A percentile compares a stretch with the other conserved stretches of the same genome.
Evolutionary conservation across 169 alveolate genomes (phyloP).

Genomic region (Plasmodium falciparum): DNA sequence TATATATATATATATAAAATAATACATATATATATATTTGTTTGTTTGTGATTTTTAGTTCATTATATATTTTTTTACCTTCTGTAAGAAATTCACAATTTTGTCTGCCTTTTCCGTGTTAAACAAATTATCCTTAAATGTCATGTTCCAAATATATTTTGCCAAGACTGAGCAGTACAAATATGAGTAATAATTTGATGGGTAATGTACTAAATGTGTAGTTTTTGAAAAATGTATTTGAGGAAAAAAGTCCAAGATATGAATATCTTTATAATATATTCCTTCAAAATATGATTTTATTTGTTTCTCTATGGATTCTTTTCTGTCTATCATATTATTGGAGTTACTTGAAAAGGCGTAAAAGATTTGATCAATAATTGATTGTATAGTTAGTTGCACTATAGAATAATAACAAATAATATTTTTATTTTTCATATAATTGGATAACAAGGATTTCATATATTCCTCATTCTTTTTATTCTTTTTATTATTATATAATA

Average conservation of each 20-base stretch:
- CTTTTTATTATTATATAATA: slow-evolving; percentile 3
- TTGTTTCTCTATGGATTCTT: slow-evolving; percentile 44
- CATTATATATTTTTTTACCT: slow-evolving; percentile 10
- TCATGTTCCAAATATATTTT: slow-evolving; percentile 66
- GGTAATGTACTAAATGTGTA: slow-evolving; percentile 85
- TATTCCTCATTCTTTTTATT: neutral
- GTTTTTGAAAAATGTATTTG: slow-evolving; percentile 81
- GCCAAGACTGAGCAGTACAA: slow-evolving; percentile 77
- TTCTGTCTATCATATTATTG: slow-evolving; percentile 27
- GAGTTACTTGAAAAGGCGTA: slow-evolving; percentile 42
- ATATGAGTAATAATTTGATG: slow-evolving; percentile 84
- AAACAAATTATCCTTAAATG: slow-evolving; percentile 19
- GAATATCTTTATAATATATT: slow-evolving; percentile 48
- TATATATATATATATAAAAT: neutral
- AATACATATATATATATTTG: neutral
- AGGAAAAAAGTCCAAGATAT: slow-evolving; percentile 71
- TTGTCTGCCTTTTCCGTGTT: slow-evolving; percentile 10
- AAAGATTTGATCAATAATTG: slow-evolving; percentile 75
- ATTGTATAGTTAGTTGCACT: slow-evolving; percentile 59
- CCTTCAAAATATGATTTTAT: slow-evolving; percentile 61
- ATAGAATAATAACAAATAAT: slow-evolving; percentile 63
- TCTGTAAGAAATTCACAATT: slow-evolving; percentile 42
- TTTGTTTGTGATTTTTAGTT: neutral
- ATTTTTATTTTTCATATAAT: slow-evolving; percentile 45
- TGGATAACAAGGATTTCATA: neutral